Evolutionary conservation across 2,329 filamentous ascomycete species (phyloP), one percentile per base, ranked within the genome.

Genomic region (Paradendryphiella salina): DNA sequence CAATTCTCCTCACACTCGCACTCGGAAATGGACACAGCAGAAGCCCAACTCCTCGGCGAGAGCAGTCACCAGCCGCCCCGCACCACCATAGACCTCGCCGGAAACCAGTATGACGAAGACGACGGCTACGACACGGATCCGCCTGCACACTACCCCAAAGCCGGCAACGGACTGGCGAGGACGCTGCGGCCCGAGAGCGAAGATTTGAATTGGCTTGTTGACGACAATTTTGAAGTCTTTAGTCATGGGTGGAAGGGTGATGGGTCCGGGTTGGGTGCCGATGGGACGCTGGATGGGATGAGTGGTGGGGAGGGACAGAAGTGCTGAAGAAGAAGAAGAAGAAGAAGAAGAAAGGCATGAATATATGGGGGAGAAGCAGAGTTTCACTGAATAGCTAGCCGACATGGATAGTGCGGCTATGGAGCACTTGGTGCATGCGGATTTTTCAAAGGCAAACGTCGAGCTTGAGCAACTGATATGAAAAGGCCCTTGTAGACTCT

Each of bases 161-260:
- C 85, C 5, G 85, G 85, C 1, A 79, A 85, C 46, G 85, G 85
- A 1, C 74, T 88, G 5, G 76, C 75, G 57, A 51, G 73, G 21
- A 79, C 77, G 18, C 64, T 87, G 15, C 77, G 80, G 5, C 77
- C 79, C 0, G 82, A 86, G 57, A 77, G 76, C 14, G 79, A 83
- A 20, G 84, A 87, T 64, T 60, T 85, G 32, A 77, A 83, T 50
- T 85, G 85, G 75, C 67, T 88, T 18, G 79, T 84, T 6, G 85
- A 87, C 59, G 81, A 84, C 41, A 78, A 80, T 33, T 79, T 78
- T 59, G 75, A 77, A 17, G 83, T 82, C 0, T 85, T 85, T 60
- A 84, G 79, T 54, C 82, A 85, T 54, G 60, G 62, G 7, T 72
- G 67, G 66, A 70, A 68, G 40, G 69, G 69, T 1, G 68, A 72